Conservation (phyloP, 2,329 filamentous ascomycete genomes). For the Emmonsiellopsis sp. region DNA sequence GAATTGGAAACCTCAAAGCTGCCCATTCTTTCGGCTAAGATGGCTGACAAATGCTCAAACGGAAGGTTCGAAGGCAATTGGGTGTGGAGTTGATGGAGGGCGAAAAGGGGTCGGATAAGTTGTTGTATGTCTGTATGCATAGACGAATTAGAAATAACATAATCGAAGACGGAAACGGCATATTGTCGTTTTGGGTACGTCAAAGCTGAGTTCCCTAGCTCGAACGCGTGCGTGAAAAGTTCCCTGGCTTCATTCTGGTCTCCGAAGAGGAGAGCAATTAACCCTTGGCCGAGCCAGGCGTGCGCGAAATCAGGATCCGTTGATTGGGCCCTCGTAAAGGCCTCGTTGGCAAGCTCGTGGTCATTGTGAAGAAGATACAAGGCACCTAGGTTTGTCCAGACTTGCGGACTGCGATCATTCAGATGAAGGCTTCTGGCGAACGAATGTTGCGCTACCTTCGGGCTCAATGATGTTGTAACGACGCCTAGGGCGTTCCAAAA, state of each 20-base stretch:
- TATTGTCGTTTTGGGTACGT: conserved; percentile 69
- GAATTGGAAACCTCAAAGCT: conserved; percentile 56
- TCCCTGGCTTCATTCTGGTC: conserved; percentile 68
- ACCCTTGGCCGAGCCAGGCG: conserved; percentile 88
- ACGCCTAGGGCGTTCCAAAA: conserved; percentile 97
- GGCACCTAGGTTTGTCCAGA: conserved; percentile 86
- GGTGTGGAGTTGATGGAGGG: conserved; percentile 67
- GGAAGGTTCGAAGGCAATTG: conserved; percentile 62
- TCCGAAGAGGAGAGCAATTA: conserved; percentile 69
- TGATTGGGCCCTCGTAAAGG: conserved; percentile 84
- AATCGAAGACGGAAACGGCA: conserved; percentile 71
- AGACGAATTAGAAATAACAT: conserved; percentile 52
- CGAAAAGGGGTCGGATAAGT: conserved; percentile 80
- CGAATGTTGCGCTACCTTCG: conserved; percentile 82
- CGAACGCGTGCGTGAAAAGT: conserved; percentile 88
- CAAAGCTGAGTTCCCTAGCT: conserved; percentile 73
- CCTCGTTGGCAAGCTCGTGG: conserved; percentile 72
- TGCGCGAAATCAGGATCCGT: conserved; percentile 88
- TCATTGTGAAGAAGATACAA: conserved; percentile 81
- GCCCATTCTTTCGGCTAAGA: conserved; percentile 72
- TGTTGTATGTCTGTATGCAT: conserved; percentile 45
- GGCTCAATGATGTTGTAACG: conserved; percentile 75
- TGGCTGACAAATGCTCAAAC: conserved; percentile 65
- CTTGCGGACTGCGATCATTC: conserved; percentile 73
- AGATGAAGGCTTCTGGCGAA: conserved; percentile 88